Base-by-base conservation (phyloP, 192 early-diverging fungal species). In the Coemansia sp. region DNA sequence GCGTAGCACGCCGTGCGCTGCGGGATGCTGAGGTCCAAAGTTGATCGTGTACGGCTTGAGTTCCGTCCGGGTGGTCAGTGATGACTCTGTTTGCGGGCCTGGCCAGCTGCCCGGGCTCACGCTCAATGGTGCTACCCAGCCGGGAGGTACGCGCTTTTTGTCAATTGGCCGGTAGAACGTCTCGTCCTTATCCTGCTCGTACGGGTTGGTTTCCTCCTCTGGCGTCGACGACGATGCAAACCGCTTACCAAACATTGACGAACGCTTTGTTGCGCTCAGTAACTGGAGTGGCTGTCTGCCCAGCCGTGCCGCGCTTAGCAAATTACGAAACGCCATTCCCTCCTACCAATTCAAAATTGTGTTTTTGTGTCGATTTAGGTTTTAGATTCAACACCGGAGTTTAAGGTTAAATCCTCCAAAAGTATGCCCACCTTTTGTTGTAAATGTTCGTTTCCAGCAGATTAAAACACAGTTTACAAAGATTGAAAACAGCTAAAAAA, bases 11-110 rank as follows among this genome's bases (percentile, higher is more conserved):
- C 91, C 93, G 90, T 99, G 97, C 44, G 97, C 97, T 25, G 97
- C 97, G 18, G 97, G 97, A 83, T 99, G 97, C 84, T 99, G 97
- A 21, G 97, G 97, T 37, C 97, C 97, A 83, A 99, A 99, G 85
- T 99, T 99, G 81, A 99, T 86, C 38, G 97, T 99, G 83, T 90
- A 98, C 47, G 86, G 87, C 67, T 90, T 88, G 28, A 92, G 37
- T 66, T 70, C 66, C 12, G 68, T 75, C 42, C 58, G 54, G 42
- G 40, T 34, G 4, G 70, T 68, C n/a, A 73, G 25, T 31, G 71
- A 67, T 24, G 76, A 73, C 7, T 11, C 34, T n/a, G 23, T 50
- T 46, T 73, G 67, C 5, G 76, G 76, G 5, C 76, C 76, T 0
- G 76, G 76, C 76, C 76, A 79, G 26, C 63, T 65, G 54, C 59